Evolutionary conservation across 257 asterid species (phyloP), one percentile per base, ranked within the genome.

Genomic region (Agastache rugosa): DNA sequence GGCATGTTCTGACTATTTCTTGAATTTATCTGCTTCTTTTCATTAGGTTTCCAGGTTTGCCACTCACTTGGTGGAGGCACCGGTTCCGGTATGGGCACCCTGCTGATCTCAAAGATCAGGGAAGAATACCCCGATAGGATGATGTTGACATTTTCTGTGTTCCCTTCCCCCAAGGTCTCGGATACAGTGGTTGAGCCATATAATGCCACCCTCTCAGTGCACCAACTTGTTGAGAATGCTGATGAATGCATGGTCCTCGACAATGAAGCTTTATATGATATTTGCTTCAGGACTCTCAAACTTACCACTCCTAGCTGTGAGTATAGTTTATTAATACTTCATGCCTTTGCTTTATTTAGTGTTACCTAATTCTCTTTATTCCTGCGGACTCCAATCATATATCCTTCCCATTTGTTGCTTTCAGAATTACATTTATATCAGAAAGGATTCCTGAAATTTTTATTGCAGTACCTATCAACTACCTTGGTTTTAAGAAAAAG

Each of bases 21-120:
- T 69, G 47, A 41, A 34, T 31, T 41, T 29, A 8, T 60, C 47
- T 63, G 48, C 6, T 22, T 63, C 8, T 11, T 3, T 54, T 67
- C 12, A 73, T 20, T 67, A 89, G 96, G 96, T 67, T 87, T 89
- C 74, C 96, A 89, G 78, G 96, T 89, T 44, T 89, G 95, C 75
- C 95, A 89, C 74, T 89, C 92, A 2, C 92, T 89, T 76, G 95
- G 95, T 80, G 95, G 95, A 62, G 95, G 95, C 74, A 89, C 95
- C 45, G 95, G 95, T 80, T 89, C 95, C 50, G 95, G 95, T 34
- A 89, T 89, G 95, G 95, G 95, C 22, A 89, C 92, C 63, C 62
- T 89, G 84, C 64, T 89, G 78, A 89, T 89, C 75, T 89, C 95
- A 11, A 89, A 89, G 83, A 83, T 89, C 84, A 80, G 95, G 80